Evolutionary conservation across 768 basidiomycete species (phyloP).

Genomic region (Dacryopinax primogenitus): DNA sequence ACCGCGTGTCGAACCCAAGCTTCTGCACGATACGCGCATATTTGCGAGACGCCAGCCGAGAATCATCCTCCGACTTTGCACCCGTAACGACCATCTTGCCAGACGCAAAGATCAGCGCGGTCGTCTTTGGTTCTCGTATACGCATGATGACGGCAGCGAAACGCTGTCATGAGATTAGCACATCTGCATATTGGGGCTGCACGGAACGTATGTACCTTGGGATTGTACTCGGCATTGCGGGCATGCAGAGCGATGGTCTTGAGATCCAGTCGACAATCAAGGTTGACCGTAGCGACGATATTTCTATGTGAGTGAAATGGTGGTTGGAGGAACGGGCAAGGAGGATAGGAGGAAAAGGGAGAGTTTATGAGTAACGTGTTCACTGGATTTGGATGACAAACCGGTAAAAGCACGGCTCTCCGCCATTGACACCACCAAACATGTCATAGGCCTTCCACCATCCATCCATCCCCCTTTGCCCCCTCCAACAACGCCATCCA

Average conservation of each 20-base stretch:
- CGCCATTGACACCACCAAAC: not conserved
- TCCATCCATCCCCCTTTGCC: not conserved
- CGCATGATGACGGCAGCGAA: conserved; percentile 99
- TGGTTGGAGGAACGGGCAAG: not conserved
- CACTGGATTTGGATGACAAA: not conserved
- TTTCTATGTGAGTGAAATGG: conserved; percentile 35
- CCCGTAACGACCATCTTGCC: conserved; percentile 99
- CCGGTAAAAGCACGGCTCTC: not conserved
- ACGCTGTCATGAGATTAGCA: conserved; percentile 58
- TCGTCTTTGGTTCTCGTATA: conserved; percentile 99
- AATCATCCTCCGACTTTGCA: conserved; percentile 97
- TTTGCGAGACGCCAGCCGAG: conserved; percentile 89
- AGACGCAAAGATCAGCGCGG: conserved; percentile 96
- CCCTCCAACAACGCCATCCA: not conserved
- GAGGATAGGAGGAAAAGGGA: not conserved
- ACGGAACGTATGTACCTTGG: conserved; percentile 82
- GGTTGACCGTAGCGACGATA: conserved; percentile 96
- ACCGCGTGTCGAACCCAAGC: conserved; percentile 97
- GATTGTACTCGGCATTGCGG: conserved; percentile 97
- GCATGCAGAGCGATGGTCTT: conserved; percentile 98
- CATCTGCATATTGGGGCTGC: conserved; percentile 36
- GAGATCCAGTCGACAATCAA: conserved; percentile 89
- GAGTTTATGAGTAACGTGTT: not conserved
- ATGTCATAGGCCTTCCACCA: not conserved
- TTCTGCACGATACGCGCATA: conserved; percentile 99